Percentiles rank a stretch among this genome's conserved stretches.
Evolutionary conservation across 2,329 filamentous ascomycete genomes (phyloP).

Genomic region (Eutypa lata): DNA sequence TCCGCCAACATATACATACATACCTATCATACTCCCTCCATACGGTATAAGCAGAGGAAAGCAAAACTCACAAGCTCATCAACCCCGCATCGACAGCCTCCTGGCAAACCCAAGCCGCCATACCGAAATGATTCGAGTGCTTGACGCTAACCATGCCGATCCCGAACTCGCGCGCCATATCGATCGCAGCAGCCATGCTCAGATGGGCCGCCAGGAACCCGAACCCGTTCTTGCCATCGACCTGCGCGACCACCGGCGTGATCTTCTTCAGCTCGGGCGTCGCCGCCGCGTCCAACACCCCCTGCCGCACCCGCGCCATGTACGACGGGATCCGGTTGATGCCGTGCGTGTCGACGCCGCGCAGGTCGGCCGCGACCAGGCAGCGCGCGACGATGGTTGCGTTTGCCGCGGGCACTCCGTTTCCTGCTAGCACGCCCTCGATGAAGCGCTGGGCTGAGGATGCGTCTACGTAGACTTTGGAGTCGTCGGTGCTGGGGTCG

Average conservation of each 20-base stretch:
- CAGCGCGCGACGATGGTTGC: slow-evolving; percentile 64
- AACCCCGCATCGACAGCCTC: slow-evolving; percentile 70
- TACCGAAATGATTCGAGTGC: slow-evolving; percentile 80
- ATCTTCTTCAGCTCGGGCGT: slow-evolving; percentile 56
- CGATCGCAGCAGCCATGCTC: slow-evolving; percentile 66
- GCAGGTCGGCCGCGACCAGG: slow-evolving; percentile 71
- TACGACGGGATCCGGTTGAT: slow-evolving; percentile 77
- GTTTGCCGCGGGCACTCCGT: slow-evolving; percentile 57
- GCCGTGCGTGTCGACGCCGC: slow-evolving; percentile 77
- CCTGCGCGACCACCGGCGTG: slow-evolving; percentile 68
- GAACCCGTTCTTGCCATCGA: slow-evolving; percentile 69
- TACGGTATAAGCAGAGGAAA: too few relatives aligned
- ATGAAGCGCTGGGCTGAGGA: slow-evolving; percentile 45
- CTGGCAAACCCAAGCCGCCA: slow-evolving; percentile 78
- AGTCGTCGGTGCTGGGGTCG: slow-evolving; percentile 8
- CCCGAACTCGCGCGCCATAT: slow-evolving; percentile 61
- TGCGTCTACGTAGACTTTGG: slow-evolving; percentile 33
- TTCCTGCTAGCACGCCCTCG: slow-evolving; percentile 53
- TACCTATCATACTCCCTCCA: too few relatives aligned
- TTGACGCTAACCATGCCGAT: slow-evolving; percentile 75
- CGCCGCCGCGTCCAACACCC: slow-evolving; percentile 62
- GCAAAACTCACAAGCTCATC: slow-evolving; percentile 56
- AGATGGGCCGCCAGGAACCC: slow-evolving; percentile 68
- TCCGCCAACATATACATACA: too few relatives aligned
- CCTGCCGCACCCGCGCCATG: slow-evolving; percentile 67